phyloP scores from a whole-genome alignment of 139 green algal genomes.

The Penium margaritaceum region DNA sequence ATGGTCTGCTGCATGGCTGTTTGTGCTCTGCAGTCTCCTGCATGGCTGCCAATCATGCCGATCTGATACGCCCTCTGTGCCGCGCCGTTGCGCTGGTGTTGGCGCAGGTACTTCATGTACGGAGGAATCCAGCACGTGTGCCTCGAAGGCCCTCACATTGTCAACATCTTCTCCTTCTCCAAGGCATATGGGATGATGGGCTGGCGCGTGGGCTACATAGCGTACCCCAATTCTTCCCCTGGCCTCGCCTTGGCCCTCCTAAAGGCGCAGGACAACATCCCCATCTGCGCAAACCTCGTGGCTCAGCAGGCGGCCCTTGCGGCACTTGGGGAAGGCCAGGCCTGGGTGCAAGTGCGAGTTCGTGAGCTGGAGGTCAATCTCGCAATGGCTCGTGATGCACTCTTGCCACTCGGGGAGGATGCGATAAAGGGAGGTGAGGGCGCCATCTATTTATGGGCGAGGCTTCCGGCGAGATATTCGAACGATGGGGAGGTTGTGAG shows the following conservation, averaged over 20 bases:
- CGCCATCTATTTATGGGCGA: slow-evolving; percentile 84
- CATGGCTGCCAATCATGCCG: no score
- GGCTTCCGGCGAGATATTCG: slow-evolving; percentile 57
- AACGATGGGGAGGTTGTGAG: slow-evolving; percentile 70
- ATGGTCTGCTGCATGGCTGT: no score
- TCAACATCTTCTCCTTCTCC: slow-evolving; percentile 80
- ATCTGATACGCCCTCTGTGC: no score
- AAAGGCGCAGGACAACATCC: slow-evolving; percentile 86
- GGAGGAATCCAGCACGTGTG: slow-evolving; percentile 58
- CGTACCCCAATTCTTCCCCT: slow-evolving; percentile 14
- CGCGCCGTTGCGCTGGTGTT: no score
- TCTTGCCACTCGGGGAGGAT: slow-evolving; percentile 46
- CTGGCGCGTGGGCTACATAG: slow-evolving; percentile 69
- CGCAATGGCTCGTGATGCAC: slow-evolving; percentile 50
- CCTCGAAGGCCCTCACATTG: slow-evolving; percentile 60
- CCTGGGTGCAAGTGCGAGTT: slow-evolving; percentile 59
- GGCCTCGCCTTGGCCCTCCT: slow-evolving; percentile 51
- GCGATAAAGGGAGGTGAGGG: slow-evolving; percentile 66
- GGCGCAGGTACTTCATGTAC: slow-evolving; percentile 68
- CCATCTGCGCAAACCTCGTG: slow-evolving; percentile 74
- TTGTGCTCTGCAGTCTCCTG: no score
- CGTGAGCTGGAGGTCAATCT: slow-evolving; percentile 53
- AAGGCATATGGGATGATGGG: slow-evolving; percentile 67
- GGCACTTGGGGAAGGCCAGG: slow-evolving; percentile 37
- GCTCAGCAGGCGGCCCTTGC: slow-evolving; percentile 64